These are phyloP conservation scores for Cladophialophora yegresii DNA, from an alignment of 2,329 filamentous ascomycete species.

Conservation along the genomic window DNA sequence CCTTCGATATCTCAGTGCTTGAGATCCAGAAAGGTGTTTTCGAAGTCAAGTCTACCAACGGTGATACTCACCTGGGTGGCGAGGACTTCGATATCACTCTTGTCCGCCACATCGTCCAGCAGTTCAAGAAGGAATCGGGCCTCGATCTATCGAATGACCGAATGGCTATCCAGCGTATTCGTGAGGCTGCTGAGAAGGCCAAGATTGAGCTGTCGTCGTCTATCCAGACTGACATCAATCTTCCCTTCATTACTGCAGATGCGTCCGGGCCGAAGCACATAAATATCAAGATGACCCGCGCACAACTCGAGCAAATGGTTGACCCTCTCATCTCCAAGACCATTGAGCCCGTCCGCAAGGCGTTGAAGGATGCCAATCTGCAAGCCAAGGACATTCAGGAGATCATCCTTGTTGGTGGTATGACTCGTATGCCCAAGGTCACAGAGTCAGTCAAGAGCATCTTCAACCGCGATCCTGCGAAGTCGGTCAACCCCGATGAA, in stretches of 20 bases:
- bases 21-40: constrained; percentile 98
- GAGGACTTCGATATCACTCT: constrained; percentile 97
- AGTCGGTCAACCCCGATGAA: constrained; percentile 98
- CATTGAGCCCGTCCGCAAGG: constrained; percentile 91
- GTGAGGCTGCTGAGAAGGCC: constrained; percentile 97
- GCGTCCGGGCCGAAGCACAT: constrained; percentile 97
- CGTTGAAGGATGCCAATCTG: constrained; percentile 90
- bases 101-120: constrained; percentile 87
- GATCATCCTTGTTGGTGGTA: constrained; percentile 96
- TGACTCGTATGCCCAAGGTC: constrained; percentile 99
- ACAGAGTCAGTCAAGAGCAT: constrained; percentile 93
- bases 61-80: constrained; percentile 97
- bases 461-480: constrained; percentile 93
- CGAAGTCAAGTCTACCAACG: constrained; percentile 98
- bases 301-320: constrained; percentile 91
- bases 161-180: constrained; percentile 99
- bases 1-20: constrained; percentile 97
- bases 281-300: constrained; percentile 87
- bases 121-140: constrained; percentile 95
- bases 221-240: constrained; percentile 94
- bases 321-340: constrained; percentile 85
- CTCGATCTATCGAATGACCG: constrained; percentile 89
- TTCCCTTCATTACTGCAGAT: constrained; percentile 97
- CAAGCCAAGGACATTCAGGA: constrained; percentile 94
- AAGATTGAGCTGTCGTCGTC: constrained; percentile 98